Evolutionary conservation across 192 early-diverging fungal genomes (phyloP), one percentile per base, ranked within the genome.

Genomic region (Powellomyces hirtus): DNA sequence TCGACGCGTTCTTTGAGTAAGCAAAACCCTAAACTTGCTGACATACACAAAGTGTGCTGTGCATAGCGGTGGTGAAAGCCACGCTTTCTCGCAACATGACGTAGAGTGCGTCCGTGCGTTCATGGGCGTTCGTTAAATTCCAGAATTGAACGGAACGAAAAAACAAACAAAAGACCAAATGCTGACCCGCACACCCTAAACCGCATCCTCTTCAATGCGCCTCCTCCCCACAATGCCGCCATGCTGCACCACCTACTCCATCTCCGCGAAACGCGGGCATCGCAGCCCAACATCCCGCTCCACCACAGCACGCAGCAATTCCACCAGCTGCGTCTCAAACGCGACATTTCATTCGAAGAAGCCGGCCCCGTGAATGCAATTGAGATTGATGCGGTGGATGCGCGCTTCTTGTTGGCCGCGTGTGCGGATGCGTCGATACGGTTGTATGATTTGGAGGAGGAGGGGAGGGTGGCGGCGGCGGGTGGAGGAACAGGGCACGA

Each of bases 381-480:
- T n/a, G 76, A 81, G 6, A 78, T 81, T 5, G 86, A 88, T 30
- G 69, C 68, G 38, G 68, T 81, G 14, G 86, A 88, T 38, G 61
- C 71, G 24, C 60, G 80, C 68, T 88, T 85, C 68, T 59, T 91
- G 20, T 51, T 91, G 2, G 79, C 84, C 18, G 89, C 82, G 20
- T 84, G 89, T 4, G 77, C 80, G 27, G 88, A 90, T 72, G 72
- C 83, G 8, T 56, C 68, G 52, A 72, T 91, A 8, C 77, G 81
- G 38, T 34, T 91, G 1, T 91, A 84, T 71, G 87, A 91, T 59
- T 68, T 90, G 40, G 83, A 88, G 18, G 75, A 75, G 22, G 31
- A 31, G 31, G 61, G 57, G 56, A 72, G 38, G 14, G 31, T 27
- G 2, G 29, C 45, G 24, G 69, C 38, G 20, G 66, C 71, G 38